Percentiles rank a stretch among this genome's conserved stretches.
Evolutionary conservation across 176 grass and related monocot species (phyloP).

Genomic region (Thalia dealbata): DNA sequence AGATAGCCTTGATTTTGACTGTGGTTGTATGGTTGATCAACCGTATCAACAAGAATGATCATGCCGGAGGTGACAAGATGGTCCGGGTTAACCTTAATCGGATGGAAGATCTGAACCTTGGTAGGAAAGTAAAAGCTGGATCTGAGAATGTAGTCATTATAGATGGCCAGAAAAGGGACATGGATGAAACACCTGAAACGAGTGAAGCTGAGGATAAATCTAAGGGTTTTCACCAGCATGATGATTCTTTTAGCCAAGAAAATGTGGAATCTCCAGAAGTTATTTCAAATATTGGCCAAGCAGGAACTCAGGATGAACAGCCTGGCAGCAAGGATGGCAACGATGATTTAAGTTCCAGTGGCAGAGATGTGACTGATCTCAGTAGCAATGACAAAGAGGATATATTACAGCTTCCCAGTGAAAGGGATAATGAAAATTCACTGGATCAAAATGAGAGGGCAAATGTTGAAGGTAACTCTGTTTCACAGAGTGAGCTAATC

Average conservation of each 20-base stretch:
- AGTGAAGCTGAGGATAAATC: slow-evolving; percentile 26
- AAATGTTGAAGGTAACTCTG: slow-evolving; percentile 17
- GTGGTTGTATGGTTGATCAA: slow-evolving; percentile 49
- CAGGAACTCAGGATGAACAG: slow-evolving; percentile 32
- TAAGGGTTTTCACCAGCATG: slow-evolving; percentile 12
- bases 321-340: slow-evolving; percentile 22
- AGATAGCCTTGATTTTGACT: slow-evolving; percentile 42
- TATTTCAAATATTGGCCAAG: slow-evolving; percentile 14
- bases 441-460: slow-evolving; percentile 24
- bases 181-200: slow-evolving; percentile 32
- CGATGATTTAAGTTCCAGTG: slow-evolving; percentile 20
- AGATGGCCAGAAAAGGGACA: slow-evolving; percentile 12
- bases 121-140: slow-evolving; percentile 42
- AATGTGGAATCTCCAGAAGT: slow-evolving; percentile 29
- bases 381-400: slow-evolving; percentile 24
- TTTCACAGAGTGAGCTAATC: slow-evolving; percentile 16
- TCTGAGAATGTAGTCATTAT: slow-evolving; percentile 14
- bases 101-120: slow-evolving; percentile 40
- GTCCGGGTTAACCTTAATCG: slow-evolving; percentile 24
- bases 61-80: slow-evolving; percentile 17
- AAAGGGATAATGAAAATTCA: slow-evolving; percentile 16
- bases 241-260: slow-evolving; percentile 36
- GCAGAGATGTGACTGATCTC: slow-evolving; percentile 19
- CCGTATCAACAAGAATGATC: slow-evolving; percentile 55
- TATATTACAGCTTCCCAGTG: slow-evolving; percentile 14